Base-by-base conservation (phyloP, 129 eudicot species). In the Saposhnikovia divaricata region DNA sequence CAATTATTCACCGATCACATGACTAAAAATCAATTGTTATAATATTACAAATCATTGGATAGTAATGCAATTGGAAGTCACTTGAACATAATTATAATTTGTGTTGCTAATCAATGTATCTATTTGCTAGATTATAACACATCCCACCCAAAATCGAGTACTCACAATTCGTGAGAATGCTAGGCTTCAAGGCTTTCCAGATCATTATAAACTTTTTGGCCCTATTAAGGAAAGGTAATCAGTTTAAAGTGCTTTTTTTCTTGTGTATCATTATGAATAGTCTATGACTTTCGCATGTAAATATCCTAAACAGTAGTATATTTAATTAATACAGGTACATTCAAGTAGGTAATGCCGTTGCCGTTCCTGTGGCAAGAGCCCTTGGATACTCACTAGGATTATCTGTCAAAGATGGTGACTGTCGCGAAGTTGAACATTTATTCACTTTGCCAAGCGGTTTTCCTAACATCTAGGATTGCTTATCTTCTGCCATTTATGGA, bases 161-260 rank as follows among this genome's bases (percentile, higher is more conserved):
- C 75, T 91, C 66, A 79, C 96, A 0, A 77, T 94, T 10, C 86
- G 92, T 14, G 97, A 94, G 46, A 90, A 90, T 79, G 96, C 97
- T 0, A 72, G 97, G 5, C 85, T 93, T 8, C 97, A 93, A 83
- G 98, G 98, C 7, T 94, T 93, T 43, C 96, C 96, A 0, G 96
- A 93, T 79, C 85, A 87, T 50, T 93, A 93, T 37, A 79, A 88
- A 48, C 93, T 91, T 39, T 3, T 80, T 40, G 97, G 96, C 14
- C 92, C 97, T 7, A 69, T 91, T 13, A 91, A 90, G 80, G 88
- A 93, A 81, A 88, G 98, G 98, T 93, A 86, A 47, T 7, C 16
- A 28, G 27, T 42, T 78, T 16, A 39, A 21, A 3, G 11, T 10
- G 1, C 2, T 39, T 78, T 16, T 28, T 6, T 28, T 3, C 3